Base-by-base conservation (phyloP, 2,329 filamentous ascomycete genomes). In the Talaromyces marneffei region DNA sequence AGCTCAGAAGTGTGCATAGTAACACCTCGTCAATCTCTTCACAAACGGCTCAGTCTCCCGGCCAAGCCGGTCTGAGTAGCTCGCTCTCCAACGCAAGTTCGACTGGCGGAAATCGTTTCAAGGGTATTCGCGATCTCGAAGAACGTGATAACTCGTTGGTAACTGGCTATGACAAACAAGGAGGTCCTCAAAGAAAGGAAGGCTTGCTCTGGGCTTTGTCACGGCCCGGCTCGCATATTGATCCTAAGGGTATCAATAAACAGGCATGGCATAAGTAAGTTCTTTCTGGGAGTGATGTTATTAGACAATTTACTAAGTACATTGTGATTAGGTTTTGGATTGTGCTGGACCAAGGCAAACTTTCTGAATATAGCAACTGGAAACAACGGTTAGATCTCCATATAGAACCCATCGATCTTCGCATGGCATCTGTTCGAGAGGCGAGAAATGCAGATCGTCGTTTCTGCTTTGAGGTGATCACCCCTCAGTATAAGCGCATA, bases 351-450 rank as follows among this genome's bases (percentile, higher is more conserved):
- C 92, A 96, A 75, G 94, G 94, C 25, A 96, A 94, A 73, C 82
- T 99, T 16, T 97, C 93, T 1, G 94, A 99, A 72, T 99, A 99
- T 76, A 96, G 92, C 73, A 97, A 99, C 74, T 99, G 94, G 94
- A 99, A 99, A 77, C 91, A 99, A 73, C 93, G 87, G 73, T 84
- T 99, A 25, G 94, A 99, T 75, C 80, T 97, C 27, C 95, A 99
- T 73, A 97, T 96, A 86, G 94, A 97, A 1, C 94, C 94, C 0
- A 97, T 99, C 66, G 95, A 99, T 74, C 81, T 99, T 50, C 89
- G 94, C 37, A 94, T 97, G 86, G 94, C 94, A 9, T 97, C 94
- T 16, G 95, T 99, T 16, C 87, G 94, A 61, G 94, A 99, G 78
- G 93, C 95, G 42, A 87, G 94, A 25, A 96, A 95, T 73, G 91